Base-by-base conservation (phyloP, 139 green algal genomes). In the Picochlorum sp. region DNA sequence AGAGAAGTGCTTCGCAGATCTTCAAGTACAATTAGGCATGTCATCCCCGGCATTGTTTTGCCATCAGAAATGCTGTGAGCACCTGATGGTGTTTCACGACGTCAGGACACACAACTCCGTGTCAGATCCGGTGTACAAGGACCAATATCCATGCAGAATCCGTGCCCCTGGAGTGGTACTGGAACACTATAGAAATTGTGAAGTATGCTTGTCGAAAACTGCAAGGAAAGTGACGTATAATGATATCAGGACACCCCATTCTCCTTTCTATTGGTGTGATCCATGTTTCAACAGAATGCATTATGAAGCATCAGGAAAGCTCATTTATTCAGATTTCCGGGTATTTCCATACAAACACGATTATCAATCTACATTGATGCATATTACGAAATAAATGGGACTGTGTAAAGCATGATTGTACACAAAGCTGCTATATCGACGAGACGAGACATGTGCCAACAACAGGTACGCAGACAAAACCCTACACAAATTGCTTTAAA, bases 41-140 rank as follows among this genome's bases (percentile, higher is more conserved):
- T 59, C 34, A 16, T 67, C 78, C 23, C 64, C 58, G 41, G 78
- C 77, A 60, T 58, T 89, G 20, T 88, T 78, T 71, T 83, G 71
- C 65, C 84, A 90, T 62, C 68, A 80, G 52, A 77, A 75, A 41
- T 80, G 81, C 57, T 90, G 84, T 71, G 82, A 90, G 65, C 84
- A 90, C 66, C 51, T 78, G 54, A 15, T 89, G 6, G 57, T 69
- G 18, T 60, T 90, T 11, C 56, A 63, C 15, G 81, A 89, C 49
- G 71, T 87, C 24, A 69, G 78, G 6, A 54, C 66, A 14, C 58
- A 76, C 51, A 74, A 87, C 65, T 44, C 61, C 4, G 65, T 6
- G n/a, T 56, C 37, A 21, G 64, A 69, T 45, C 80, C 77, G 26
- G 69, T 70, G 1, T 47, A 75, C 26, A 60, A 69, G 11, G 45